Evolutionary conservation across 148 eudicot species (phyloP).

Genomic region (Nepenthes mirabilis): DNA sequence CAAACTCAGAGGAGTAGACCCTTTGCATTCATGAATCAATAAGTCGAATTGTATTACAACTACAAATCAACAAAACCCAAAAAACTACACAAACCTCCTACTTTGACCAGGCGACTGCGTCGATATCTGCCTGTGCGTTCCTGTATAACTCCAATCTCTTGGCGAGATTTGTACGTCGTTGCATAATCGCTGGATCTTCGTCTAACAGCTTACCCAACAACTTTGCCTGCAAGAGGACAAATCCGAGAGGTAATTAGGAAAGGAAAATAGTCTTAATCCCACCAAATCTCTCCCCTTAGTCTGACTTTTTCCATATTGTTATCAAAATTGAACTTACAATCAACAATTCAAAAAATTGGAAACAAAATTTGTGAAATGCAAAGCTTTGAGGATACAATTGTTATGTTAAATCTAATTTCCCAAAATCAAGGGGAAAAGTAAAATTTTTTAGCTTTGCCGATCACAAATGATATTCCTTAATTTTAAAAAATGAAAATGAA

Average conservation of each 20-base stretch:
- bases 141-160: slow-evolving; percentile 86
- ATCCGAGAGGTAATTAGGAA: not conserved
- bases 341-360: no score
- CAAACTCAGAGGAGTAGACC: not conserved
- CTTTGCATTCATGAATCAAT: not conserved
- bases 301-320: no score
- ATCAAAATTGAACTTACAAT: no score
- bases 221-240: slow-evolving; percentile 39
- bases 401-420: no score
- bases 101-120: slow-evolving; percentile 63
- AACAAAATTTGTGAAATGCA: no score
- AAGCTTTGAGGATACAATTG: no score
- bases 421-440: no score
- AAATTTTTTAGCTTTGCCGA: no score
- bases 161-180: slow-evolving; percentile 55
- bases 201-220: slow-evolving; percentile 69
- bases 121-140: slow-evolving; percentile 86
- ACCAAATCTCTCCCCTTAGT: not conserved
- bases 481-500: no score
- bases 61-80: no score
- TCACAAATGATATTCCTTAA: no score
- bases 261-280: not conserved
- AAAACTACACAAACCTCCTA: not conserved
- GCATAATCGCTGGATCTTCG: slow-evolving; percentile 94
- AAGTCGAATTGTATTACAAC: not conserved